Percentiles rank a stretch among this genome's conserved stretches.
These are phyloP conservation scores for Verticillium klebahnii DNA, from an alignment of 2,329 filamentous ascomycete genomes.

Conservation along the genomic window DNA sequence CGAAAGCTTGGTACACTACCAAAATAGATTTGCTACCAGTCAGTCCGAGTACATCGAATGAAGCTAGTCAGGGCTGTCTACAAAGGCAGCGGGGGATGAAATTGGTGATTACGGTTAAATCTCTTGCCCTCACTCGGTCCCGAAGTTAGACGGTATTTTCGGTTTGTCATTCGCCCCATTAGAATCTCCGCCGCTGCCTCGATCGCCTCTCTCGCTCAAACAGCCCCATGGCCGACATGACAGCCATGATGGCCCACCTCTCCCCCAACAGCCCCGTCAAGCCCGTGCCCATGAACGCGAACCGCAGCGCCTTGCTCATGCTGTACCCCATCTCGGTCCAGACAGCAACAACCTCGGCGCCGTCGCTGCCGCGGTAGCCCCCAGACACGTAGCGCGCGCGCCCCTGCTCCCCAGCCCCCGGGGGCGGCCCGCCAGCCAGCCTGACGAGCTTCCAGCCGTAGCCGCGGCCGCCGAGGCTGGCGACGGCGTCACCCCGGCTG, in stretches of 20 bases:
- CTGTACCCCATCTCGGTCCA: conserved; percentile 22
- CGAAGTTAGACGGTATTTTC: no score
- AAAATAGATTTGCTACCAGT: no score
- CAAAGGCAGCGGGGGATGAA: no score
- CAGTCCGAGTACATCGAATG: no score
- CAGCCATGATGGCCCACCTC: conserved; percentile 37
- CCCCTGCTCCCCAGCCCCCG: conserved; percentile 6
- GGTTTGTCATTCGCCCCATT: background rate
- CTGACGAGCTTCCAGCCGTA: conserved; percentile 38
- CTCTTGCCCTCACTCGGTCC: no score
- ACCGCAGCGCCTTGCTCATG: conserved; percentile 28
- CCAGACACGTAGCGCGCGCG: conserved; percentile 11
- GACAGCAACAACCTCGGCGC: conserved; percentile 37
- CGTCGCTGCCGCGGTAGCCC: conserved; percentile 22
- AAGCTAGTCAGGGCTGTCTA: no score
- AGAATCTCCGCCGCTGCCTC: conserved; percentile 1
- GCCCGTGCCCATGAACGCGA: conserved; percentile 35
- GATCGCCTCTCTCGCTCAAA: conserved; percentile 9
- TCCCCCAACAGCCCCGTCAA: conserved; percentile 32
- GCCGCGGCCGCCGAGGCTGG: conserved; percentile 21
- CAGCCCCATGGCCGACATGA: conserved; percentile 22
- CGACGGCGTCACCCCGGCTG: conserved; percentile 28
- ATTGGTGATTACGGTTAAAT: no score
- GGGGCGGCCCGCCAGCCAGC: conserved; percentile 17
- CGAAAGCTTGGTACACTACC: no score